These are phyloP conservation scores for Cryptococcus floricola DNA, from an alignment of 1,284 basidiomycete species.

Conservation along the genomic window DNA sequence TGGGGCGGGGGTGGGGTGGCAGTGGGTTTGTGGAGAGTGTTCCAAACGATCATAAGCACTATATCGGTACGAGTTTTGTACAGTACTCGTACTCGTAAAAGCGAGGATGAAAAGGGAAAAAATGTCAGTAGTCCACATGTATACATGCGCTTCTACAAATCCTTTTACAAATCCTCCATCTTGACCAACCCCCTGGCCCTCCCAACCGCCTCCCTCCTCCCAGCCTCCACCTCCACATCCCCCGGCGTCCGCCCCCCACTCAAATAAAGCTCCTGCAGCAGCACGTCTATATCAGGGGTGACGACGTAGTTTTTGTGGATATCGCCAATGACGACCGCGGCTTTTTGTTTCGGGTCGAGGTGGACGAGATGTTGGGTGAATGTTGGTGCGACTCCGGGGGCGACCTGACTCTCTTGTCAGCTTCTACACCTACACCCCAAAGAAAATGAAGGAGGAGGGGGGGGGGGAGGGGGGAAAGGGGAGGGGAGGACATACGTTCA, in stretches of 20 bases:
- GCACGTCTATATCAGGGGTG: conserved; percentile 75
- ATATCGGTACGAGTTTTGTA: background rate
- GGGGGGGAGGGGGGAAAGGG: background rate
- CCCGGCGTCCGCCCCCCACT: conserved; percentile 45
- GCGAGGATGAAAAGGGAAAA: too few relatives aligned
- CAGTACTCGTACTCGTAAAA: too few relatives aligned
- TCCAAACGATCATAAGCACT: background rate
- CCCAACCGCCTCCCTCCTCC: conserved; percentile 44
- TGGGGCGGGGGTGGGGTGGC: conserved; percentile 2
- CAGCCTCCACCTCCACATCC: conserved; percentile 51
- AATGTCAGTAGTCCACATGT: background rate
- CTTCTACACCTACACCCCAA: too few relatives aligned
- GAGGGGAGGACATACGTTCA: conserved; percentile 62
- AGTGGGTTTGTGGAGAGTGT: conserved; percentile 13
- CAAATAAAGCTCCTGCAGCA: conserved; percentile 66
- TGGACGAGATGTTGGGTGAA: conserved; percentile 85
- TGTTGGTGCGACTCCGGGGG: conserved; percentile 75
- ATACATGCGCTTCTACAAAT: background rate
- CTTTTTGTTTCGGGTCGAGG: conserved; percentile 60
- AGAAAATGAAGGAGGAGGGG: background rate
- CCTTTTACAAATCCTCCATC: conserved; percentile 53
- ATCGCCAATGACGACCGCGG: conserved; percentile 71
- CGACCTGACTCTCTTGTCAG: conserved; percentile 57
- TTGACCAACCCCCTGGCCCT: conserved; percentile 54
- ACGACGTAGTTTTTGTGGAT: conserved; percentile 80